Evolutionary conservation across 108 stramenopile genomes (phyloP).

Genomic region (Nitzschia sp.): DNA sequence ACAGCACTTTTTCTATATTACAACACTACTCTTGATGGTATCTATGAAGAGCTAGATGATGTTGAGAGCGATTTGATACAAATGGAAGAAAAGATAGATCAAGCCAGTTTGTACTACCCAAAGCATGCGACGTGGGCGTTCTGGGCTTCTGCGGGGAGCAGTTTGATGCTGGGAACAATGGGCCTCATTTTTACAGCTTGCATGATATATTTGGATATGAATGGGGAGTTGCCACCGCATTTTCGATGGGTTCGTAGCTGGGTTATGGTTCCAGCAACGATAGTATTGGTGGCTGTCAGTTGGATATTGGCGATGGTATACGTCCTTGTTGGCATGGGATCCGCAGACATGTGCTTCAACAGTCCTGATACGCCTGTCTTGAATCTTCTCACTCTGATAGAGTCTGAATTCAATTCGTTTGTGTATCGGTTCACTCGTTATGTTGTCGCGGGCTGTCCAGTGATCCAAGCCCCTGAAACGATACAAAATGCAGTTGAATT

Average conservation of each 20-base stretch:
- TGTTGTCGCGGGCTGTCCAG: slow-evolving; percentile 13
- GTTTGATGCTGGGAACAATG: slow-evolving; percentile 9
- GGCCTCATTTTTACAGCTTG: neutral
- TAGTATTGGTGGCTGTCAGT: slow-evolving; percentile 6
- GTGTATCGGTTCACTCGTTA: slow-evolving; percentile 6
- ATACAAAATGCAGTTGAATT: slow-evolving; percentile 1
- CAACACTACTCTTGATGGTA: neutral
- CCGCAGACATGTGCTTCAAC: slow-evolving; percentile 13
- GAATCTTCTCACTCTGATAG: neutral
- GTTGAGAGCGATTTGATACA: slow-evolving; percentile 3
- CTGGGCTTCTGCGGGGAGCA: slow-evolving; percentile 8
- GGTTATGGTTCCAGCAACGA: neutral
- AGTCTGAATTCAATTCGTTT: slow-evolving; percentile 3
- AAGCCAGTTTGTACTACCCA: slow-evolving; percentile 17
- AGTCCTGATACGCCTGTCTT: slow-evolving; percentile 10
- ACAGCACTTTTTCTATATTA: neutral
- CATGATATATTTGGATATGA: slow-evolving; percentile 13
- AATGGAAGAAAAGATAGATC: neutral
- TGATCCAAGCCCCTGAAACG: neutral
- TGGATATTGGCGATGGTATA: slow-evolving; percentile 12
- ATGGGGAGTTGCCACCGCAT: slow-evolving; percentile 1
- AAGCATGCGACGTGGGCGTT: slow-evolving; percentile 14
- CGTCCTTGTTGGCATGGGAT: slow-evolving; percentile 1
- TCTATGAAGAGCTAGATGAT: slow-evolving; percentile 5
- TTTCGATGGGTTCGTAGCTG: slow-evolving; percentile 2